Evolutionary conservation across 2,329 filamentous ascomycete species (phyloP), one percentile per base, ranked within the genome.

Genomic region (Neonectria faginata): DNA sequence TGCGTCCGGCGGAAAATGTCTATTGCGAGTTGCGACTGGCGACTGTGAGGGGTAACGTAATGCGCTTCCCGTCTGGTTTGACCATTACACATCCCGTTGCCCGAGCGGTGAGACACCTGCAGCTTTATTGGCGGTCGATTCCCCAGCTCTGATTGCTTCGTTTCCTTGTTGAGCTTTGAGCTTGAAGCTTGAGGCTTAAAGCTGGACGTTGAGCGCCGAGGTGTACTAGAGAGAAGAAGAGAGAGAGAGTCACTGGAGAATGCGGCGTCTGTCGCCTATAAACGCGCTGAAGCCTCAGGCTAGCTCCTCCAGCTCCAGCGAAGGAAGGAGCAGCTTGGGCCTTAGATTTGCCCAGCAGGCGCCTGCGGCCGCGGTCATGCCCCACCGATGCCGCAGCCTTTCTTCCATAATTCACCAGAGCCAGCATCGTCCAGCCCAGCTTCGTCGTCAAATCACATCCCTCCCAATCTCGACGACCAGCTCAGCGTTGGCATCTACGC

Each of bases 201-300:
- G 50, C 18, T 39, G 33, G 29, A 53, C 33, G 22, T 41, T 39
- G 31, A 41, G 4, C 51, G 27, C 27, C 31, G 41, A 41, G 12
- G 6, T 25, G 22, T 25, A 25, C 22, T 25, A 25, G 22, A 25
- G 5, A 25, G 22, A 25, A 3, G 22, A 25, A 25, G 22, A 25
- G 22, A 25, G 22, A 25, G 22, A 25, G 29, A 27, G 20, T 16
- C 39, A 22, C 48, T 60, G 56, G 31, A 61, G 62, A 45, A 70
- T 71, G 72, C 64, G 67, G 64, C 70, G 70, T 51, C 53, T 71
- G 27, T 72, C 68, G 65, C 69, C 65, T 69, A 44, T 73, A 69
- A 60, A 65, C 64, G 69, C 67, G 63, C 70, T 74, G 69, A 66
- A 70, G 52, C 68, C 70, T 70, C 68, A 69, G 70, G 65, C 68